Evolutionary conservation across 805 yeast species (phyloP).

Genomic region (Teunomyces tritomae): DNA sequence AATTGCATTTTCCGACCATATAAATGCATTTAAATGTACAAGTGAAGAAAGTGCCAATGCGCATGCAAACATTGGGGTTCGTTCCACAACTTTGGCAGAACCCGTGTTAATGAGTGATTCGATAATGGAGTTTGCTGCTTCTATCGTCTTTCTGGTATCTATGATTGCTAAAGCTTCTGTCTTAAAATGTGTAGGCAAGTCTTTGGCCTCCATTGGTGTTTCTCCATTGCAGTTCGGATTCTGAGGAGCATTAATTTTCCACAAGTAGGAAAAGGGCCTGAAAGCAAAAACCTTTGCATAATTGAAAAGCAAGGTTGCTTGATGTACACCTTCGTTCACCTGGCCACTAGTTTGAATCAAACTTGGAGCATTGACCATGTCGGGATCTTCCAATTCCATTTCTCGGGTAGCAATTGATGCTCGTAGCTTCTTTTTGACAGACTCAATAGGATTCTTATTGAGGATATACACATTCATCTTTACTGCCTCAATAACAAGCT

Average conservation of each 20-base stretch:
- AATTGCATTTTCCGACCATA: constrained; percentile 42
- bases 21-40: constrained; percentile 51
- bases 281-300: constrained; percentile 56
- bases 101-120: constrained; percentile 47
- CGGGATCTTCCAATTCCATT: constrained; percentile 41
- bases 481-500: constrained; percentile 49
- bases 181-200: constrained; percentile 13
- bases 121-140: constrained; percentile 50
- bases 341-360: constrained; percentile 41
- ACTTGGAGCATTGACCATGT: constrained; percentile 39
- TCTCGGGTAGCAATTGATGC: constrained; percentile 54
- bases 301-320: constrained; percentile 45
- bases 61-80: constrained; percentile 54
- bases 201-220: constrained; percentile 17
- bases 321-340: constrained; percentile 55
- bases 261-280: constrained; percentile 51
- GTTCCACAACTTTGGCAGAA: constrained; percentile 38
- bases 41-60: constrained; percentile 52
- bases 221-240: constrained; percentile 33
- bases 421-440: constrained; percentile 35
- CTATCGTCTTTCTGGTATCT: constrained; percentile 53
- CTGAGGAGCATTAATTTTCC: constrained; percentile 46
- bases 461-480: constrained; percentile 46
- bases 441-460: constrained; percentile 35
- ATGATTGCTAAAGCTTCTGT: constrained; percentile 46